Evolutionary conservation across 225 moss, liverwort and hornwort species (phyloP).

Genomic region (Climacium dendroides): DNA sequence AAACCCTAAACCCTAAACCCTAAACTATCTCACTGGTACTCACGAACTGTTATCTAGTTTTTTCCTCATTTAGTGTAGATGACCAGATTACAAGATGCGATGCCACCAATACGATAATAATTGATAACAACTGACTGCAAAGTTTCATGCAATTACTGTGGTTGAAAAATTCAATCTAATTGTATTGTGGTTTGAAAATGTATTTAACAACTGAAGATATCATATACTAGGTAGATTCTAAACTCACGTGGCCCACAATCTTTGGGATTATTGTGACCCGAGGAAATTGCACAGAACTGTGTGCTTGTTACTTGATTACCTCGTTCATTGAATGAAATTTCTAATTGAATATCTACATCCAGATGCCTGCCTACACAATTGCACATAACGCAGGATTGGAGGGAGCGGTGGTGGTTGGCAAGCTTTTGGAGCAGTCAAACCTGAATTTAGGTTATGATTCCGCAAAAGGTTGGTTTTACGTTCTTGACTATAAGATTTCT

Average conservation of each 20-base stretch:
- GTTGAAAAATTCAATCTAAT: background rate
- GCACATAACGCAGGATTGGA: conserved; percentile 80
- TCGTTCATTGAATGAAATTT: background rate
- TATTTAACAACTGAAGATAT: background rate
- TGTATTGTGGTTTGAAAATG: background rate
- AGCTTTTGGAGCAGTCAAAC: conserved; percentile 75
- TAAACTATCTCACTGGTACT: background rate
- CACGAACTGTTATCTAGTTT: background rate
- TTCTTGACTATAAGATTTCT: background rate
- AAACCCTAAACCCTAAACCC: background rate
- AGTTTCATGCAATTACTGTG: background rate
- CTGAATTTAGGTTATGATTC: conserved; percentile 76
- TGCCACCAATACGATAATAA: background rate
- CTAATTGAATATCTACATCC: background rate
- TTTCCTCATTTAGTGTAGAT: background rate
- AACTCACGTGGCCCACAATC: background rate
- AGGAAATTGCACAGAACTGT: background rate
- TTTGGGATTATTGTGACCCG: background rate
- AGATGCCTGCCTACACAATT: conserved; percentile 91
- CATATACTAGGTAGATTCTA: background rate
- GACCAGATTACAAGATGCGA: background rate
- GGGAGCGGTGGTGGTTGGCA: conserved; percentile 78
- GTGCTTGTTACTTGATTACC: background rate
- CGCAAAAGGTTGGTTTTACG: conserved; percentile 39
- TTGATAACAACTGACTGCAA: background rate